phyloP scores from a whole-genome alignment of 495 filamentous ascomycete genomes.

The Podospora didyma region DNA sequence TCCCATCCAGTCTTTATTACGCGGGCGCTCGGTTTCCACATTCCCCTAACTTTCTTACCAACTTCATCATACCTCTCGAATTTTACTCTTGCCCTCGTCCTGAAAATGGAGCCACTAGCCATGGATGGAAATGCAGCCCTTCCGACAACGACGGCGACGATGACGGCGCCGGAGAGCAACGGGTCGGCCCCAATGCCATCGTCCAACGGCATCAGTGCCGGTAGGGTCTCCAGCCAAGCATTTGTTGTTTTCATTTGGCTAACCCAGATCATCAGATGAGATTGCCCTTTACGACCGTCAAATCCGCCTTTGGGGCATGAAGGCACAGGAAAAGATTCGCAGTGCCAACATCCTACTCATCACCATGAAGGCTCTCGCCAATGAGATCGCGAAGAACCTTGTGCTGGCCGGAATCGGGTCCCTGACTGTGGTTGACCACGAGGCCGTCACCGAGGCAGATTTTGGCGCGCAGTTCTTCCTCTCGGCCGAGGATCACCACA shows the following conservation, averaged over 20 bases:
- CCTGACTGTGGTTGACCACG: constrained; percentile 83
- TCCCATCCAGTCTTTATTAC: background rate
- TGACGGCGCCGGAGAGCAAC: constrained; percentile 4
- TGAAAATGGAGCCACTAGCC: background rate
- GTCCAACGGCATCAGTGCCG: constrained; percentile 29
- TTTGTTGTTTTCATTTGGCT: background rate
- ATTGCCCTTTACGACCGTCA: constrained; percentile 97
- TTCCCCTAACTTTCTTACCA: no score
- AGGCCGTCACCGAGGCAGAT: constrained; percentile 72
- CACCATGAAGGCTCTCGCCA: constrained; percentile 82
- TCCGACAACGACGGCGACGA: background rate
- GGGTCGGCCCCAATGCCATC: constrained; percentile 4
- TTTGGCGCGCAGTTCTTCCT: constrained; percentile 88
- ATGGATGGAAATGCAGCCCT: background rate
- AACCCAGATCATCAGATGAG: constrained; percentile 58
- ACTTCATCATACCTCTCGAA: no score
- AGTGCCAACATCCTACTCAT: constrained; percentile 88
- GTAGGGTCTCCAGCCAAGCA: constrained; percentile 11
- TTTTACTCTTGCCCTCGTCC: no score
- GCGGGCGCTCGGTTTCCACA: background rate
- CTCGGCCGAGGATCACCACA: constrained; percentile 53
- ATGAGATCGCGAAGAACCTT: constrained; percentile 96
- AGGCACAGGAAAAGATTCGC: constrained; percentile 86
- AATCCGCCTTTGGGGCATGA: constrained; percentile 96
- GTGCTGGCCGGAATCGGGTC: constrained; percentile 91